Percentiles rank a stretch among this genome's conserved stretches.
Conservation (phyloP, 2,329 filamentous ascomycete genomes). For the Ilyonectria sp. region DNA sequence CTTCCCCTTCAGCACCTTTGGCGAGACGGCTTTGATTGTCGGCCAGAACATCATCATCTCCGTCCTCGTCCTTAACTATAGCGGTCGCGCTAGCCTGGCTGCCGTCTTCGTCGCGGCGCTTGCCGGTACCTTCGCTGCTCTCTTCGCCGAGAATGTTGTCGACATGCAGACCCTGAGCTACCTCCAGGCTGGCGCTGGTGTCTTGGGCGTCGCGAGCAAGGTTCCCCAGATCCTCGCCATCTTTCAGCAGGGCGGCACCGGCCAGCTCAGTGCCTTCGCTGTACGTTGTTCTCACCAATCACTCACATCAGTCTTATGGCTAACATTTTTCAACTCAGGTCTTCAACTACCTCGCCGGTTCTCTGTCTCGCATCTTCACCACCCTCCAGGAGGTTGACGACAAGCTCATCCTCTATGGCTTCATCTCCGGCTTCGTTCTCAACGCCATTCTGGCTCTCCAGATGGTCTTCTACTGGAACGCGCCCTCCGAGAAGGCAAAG, state of each 20-base stretch:
- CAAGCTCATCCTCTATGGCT: constrained; percentile 95
- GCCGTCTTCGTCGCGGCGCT: constrained; percentile 85
- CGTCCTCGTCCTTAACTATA: constrained; percentile 88
- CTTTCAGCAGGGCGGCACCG: constrained; percentile 87
- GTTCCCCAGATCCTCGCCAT: constrained; percentile 93
- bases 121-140: constrained; percentile 76
- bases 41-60: constrained; percentile 94
- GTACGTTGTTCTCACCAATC: constrained; percentile 68
- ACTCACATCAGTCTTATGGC: not conserved
- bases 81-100: constrained; percentile 76
- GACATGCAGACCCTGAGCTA: constrained; percentile 78
- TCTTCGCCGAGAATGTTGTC: constrained; percentile 78
- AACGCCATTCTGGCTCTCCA: constrained; percentile 90
- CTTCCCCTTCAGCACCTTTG: constrained; percentile 97
- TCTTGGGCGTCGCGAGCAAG: constrained; percentile 90
- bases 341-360: constrained; percentile 97
- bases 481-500: constrained; percentile 64
- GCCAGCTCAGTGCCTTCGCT: constrained; percentile 96
- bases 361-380: constrained; percentile 95
- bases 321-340: constrained; percentile 70
- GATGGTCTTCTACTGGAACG: constrained; percentile 98
- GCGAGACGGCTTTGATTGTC: constrained; percentile 93
- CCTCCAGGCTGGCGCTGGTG: constrained; percentile 87
- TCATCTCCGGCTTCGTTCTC: constrained; percentile 90
- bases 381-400: constrained; percentile 98